Percentiles rank a stretch among this genome's conserved stretches.
These are phyloP conservation scores for Colletotrichum theobromicola DNA, from an alignment of 2,329 filamentous ascomycete species.

Conservation along the genomic window DNA sequence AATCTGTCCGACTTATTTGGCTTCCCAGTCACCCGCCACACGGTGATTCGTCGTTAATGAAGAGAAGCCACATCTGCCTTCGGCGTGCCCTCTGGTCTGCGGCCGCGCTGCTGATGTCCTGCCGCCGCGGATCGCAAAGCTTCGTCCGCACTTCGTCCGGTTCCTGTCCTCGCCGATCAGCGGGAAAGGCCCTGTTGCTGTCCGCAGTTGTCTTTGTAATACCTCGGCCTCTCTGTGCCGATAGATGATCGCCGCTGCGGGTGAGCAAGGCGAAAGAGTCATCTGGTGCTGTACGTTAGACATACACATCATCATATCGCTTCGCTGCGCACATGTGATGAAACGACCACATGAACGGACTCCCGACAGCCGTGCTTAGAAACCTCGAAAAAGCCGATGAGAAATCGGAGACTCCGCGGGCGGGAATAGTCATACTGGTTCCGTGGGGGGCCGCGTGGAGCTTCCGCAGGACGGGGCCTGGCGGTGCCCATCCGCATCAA, in stretches of 20 bases:
- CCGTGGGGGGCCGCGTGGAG: background rate
- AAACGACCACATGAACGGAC: background rate
- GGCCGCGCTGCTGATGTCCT: background rate
- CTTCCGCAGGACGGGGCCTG: background rate
- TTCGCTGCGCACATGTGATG: background rate
- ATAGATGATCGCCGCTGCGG: slow-evolving; percentile 9
- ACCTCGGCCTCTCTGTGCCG: background rate
- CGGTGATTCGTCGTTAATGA: background rate
- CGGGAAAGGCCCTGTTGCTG: background rate
- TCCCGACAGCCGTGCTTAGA: background rate
- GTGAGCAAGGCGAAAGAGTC: slow-evolving; percentile 16
- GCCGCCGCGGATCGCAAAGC: background rate
- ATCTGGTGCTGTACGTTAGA: background rate
- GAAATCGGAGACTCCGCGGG: slow-evolving; percentile 5
- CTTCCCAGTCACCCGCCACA: background rate
- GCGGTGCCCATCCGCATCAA: background rate
- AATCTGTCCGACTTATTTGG: background rate
- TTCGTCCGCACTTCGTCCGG: background rate
- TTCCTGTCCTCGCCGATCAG: background rate
- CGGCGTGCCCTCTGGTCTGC: background rate
- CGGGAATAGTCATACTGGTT: background rate
- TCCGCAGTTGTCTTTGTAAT: background rate
- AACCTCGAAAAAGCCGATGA: background rate
- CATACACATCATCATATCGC: background rate
- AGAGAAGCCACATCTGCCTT: background rate